phyloP scores from a whole-genome alignment of 2,329 filamentous ascomycete genomes.

The Stemphylium beticola region DNA sequence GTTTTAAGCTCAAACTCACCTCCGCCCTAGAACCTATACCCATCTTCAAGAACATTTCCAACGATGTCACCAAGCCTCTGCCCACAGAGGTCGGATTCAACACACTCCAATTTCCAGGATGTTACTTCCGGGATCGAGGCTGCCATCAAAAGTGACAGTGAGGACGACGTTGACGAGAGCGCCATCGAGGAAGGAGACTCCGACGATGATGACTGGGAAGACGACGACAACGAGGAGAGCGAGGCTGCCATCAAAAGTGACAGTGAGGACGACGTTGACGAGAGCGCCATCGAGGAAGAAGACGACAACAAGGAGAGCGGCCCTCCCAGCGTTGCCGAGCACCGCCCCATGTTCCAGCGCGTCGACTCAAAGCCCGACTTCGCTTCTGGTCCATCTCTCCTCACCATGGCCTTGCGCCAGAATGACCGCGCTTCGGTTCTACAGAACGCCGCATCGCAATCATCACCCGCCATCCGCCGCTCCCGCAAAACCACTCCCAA shows the following conservation, averaged over 20 bases:
- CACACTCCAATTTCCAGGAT: constrained; percentile 63
- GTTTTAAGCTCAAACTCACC: constrained; percentile 79
- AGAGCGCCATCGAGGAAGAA: no score
- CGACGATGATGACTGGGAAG: no score
- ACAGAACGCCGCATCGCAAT: constrained; percentile 67
- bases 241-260: constrained; percentile 36
- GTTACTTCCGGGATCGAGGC: no score
- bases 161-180: constrained; percentile 71
- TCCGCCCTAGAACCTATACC: constrained; percentile 66
- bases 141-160: constrained; percentile 39
- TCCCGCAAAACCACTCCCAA: constrained; percentile 72
- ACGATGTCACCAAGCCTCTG: constrained; percentile 35
- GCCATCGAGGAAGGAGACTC: no score
- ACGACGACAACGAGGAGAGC: constrained; percentile 70
- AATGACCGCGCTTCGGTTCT: constrained; percentile 73
- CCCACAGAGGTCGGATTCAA: constrained; percentile 44
- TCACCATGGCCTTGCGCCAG: constrained; percentile 88
- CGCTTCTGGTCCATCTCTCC: constrained; percentile 82
- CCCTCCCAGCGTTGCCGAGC: constrained; percentile 76
- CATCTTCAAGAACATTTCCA: constrained; percentile 63
- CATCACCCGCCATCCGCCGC: constrained; percentile 60
- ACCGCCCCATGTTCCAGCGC: constrained; percentile 82
- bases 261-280: constrained; percentile 74
- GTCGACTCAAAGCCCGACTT: constrained; percentile 88
- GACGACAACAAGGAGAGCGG: constrained; percentile 73